Base-by-base conservation (phyloP, 805 yeast genomes). In the Limtongia smithiae region DNA sequence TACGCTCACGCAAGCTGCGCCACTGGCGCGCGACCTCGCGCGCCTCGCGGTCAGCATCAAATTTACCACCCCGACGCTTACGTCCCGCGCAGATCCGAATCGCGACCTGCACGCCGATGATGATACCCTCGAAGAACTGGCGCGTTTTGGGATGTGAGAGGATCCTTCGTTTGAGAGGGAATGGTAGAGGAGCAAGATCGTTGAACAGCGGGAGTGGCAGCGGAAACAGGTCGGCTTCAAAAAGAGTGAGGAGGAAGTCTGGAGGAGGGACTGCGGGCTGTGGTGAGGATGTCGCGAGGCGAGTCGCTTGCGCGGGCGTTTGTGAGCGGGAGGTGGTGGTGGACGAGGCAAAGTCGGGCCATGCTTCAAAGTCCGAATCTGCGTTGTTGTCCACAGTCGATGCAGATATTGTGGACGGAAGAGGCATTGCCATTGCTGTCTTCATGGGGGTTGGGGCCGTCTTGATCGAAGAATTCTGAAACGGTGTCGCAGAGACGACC, bases 1-100 rank as follows among this genome's bases (percentile, higher is more conserved):
- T 22, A 6, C 58, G 51, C 15, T 53, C 52, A 9, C 55, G 37
- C 30, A 54, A 37, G 3, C 30, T 12, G 12, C 52, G 38, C 58
- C 58, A 54, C 27, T 27, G 21, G 14, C 58, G 37, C 4, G 56
- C 55, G 4, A 42, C 34, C 32, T 54, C 56, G 8, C 58, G 45
- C 9, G 58, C 55, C 35, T 54, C 58, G 17, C 46, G 39, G 28
- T 54, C 58, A 18, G 58, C 58, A 12, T 54, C 58, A 20, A 47
- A 50, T 11, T 18, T 32, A 6, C 47, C 46, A 3, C 44, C 46
- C 4, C 58, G 58, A 4, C 58, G 58, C 17, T 38, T 46, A 2
- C 58, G 47, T 4, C 58, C 58, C 4, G 58, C 58, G 31, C 57
- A 47, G 27, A 54, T 54, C 9, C 58, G 55, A 9, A 44, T 35